A percentile compares a stretch with the other conserved stretches of the same genome.
Evolutionary conservation across 768 basidiomycete genomes (phyloP).

Genomic region (Leccinum aurantiacum): DNA sequence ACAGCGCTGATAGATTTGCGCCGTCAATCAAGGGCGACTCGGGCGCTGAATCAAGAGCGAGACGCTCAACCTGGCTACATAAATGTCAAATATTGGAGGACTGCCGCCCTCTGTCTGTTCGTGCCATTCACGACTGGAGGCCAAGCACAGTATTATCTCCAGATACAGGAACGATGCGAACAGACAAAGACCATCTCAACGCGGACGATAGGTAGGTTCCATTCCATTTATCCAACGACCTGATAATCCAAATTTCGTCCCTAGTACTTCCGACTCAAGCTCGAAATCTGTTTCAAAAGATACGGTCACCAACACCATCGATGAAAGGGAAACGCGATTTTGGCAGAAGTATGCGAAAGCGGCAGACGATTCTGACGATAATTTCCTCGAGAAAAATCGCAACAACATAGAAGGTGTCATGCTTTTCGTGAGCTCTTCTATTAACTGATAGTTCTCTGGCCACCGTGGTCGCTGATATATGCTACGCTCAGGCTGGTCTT

Average conservation of each 20-base stretch:
- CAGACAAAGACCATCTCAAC: not conserved
- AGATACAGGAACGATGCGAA: not conserved
- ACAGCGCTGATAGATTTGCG: not conserved
- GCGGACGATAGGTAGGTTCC: not conserved
- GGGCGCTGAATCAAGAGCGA: not conserved
- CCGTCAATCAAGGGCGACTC: too few relatives aligned
- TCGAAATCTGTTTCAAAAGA: not conserved
- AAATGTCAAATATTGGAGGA: not conserved
- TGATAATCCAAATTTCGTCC: not conserved
- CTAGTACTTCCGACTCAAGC: not conserved
- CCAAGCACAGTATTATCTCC: not conserved
- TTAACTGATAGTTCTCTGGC: not conserved
- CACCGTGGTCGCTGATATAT: not conserved
- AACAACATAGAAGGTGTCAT: conserved; percentile 3
- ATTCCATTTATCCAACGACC: not conserved
- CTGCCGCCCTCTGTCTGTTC: not conserved
- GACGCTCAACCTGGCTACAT: not conserved
- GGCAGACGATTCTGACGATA: not conserved
- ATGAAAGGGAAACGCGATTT: not conserved
- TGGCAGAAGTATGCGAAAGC: conserved; percentile 1
- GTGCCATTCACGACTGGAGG: not conserved
- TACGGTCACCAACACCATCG: not conserved
- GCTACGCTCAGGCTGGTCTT: conserved; percentile 36
- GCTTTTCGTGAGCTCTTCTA: conserved; percentile 1
- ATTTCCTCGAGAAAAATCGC: not conserved